Evolutionary conservation across 306 rosid genomes (phyloP).

Genomic region (Pterocarpus santalinus): DNA sequence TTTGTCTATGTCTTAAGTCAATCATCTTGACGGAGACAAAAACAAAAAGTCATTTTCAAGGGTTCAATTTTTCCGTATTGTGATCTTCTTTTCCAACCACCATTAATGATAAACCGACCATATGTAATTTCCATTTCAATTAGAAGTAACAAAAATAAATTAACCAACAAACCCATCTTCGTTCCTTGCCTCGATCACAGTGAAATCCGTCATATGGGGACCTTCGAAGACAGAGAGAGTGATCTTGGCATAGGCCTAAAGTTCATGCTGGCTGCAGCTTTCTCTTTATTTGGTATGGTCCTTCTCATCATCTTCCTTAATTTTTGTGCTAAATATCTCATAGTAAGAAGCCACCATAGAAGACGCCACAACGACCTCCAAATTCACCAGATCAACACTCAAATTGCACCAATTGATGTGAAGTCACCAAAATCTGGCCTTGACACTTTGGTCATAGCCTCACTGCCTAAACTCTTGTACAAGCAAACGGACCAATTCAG

Average conservation of each 20-base stretch:
- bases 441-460: constrained; percentile 51
- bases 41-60: background rate
- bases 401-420: constrained; percentile 39
- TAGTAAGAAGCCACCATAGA: constrained; percentile 31
- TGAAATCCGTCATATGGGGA: constrained; percentile 40
- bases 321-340: constrained; percentile 21
- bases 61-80: background rate
- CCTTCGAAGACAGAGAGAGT: background rate
- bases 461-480: constrained; percentile 57
- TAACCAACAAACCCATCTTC: background rate
- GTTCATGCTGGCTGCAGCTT: constrained; percentile 38
- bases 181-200: background rate
- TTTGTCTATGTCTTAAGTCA: constrained; percentile 32
- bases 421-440: constrained; percentile 51
- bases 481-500: constrained; percentile 41
- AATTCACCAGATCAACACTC: constrained; percentile 4
- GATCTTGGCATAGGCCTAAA: constrained; percentile 3
- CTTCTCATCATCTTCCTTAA: constrained; percentile 22
- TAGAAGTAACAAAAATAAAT: background rate
- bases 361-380: constrained; percentile 33
- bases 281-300: constrained; percentile 44
- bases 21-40: constrained; percentile 27
- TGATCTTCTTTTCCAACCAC: constrained; percentile 19
- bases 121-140: constrained; percentile 4
- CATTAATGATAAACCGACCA: background rate